Conservation (phyloP, 352 stramenopile species). For the Phytophthora tentaculata region DNA sequence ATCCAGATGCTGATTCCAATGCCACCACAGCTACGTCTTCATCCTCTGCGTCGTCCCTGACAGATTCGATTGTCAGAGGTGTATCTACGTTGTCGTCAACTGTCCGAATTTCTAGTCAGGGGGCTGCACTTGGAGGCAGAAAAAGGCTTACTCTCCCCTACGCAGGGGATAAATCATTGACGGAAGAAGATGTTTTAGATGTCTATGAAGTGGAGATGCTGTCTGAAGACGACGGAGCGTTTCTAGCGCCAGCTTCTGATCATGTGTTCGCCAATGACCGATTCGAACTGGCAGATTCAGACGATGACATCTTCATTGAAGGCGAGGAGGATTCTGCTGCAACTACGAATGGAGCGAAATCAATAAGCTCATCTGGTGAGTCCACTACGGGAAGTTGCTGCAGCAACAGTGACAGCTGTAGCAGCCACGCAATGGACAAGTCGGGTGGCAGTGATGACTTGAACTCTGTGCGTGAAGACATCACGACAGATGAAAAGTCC, state of each 20-base stretch:
- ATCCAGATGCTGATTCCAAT: conserved; percentile 46
- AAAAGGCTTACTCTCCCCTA: conserved; percentile 34
- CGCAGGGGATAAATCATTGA: conserved; percentile 27
- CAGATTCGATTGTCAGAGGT: conserved; percentile 32
- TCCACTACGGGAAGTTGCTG: conserved; percentile 52
- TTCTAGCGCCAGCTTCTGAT: conserved; percentile 23
- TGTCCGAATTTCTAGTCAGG: conserved; percentile 23
- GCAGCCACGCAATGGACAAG: conserved; percentile 18
- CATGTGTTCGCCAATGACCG: conserved; percentile 29
- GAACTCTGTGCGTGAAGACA: conserved; percentile 13
- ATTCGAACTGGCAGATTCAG: conserved; percentile 39
- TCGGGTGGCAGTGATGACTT: conserved; percentile 22
- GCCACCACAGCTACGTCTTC: conserved; percentile 27
- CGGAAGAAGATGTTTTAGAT: conserved; percentile 30
- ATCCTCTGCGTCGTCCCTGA: conserved; percentile 29
- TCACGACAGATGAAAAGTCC: conserved; percentile 39
- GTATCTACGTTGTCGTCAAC: conserved; percentile 33
- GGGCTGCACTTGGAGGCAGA: conserved; percentile 8
- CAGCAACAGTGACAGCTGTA: conserved; percentile 41
- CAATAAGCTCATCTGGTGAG: conserved; percentile 45
- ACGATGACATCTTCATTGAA: conserved; percentile 40
- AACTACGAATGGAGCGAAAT: conserved; percentile 38
- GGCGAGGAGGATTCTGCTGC: conserved; percentile 34
- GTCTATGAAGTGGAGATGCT: conserved; percentile 44
- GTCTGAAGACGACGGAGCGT: conserved; percentile 26